phyloP scores from a whole-genome alignment of 805 yeast species.

The Candida dajiaensis region DNA sequence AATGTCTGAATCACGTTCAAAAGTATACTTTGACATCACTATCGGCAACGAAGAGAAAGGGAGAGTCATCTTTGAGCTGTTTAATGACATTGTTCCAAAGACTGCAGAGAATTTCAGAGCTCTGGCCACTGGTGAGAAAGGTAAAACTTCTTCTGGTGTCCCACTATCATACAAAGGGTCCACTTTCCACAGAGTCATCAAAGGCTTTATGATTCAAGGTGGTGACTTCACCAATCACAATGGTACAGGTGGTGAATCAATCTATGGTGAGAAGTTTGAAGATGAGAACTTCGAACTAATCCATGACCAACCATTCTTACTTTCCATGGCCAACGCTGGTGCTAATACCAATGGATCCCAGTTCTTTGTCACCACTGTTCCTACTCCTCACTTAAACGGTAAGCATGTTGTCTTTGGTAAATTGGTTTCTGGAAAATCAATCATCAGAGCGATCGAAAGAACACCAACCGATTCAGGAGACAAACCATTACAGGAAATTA shows the following conservation, averaged over 20 bases:
- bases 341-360: constrained; percentile 95
- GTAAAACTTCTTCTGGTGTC: constrained; percentile 52
- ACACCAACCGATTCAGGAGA: constrained; percentile 60
- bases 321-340: constrained; percentile 97
- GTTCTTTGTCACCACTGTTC: constrained; percentile 87
- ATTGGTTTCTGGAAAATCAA: constrained; percentile 74
- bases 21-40: constrained; percentile 73
- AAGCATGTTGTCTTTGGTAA: constrained; percentile 96
- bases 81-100: constrained; percentile 69
- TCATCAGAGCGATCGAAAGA: constrained; percentile 74
- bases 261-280: constrained; percentile 80
- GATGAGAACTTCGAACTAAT: constrained; percentile 78
- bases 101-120: constrained; percentile 89
- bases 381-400: constrained; percentile 91
- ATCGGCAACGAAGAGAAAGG: constrained; percentile 69
- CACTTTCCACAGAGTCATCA: constrained; percentile 89
- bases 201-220: constrained; percentile 89
- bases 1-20: constrained; percentile 31
- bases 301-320: constrained; percentile 80
- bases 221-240: constrained; percentile 78
- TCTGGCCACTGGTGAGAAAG: constrained; percentile 85
- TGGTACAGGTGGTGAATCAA: constrained; percentile 80
- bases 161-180: constrained; percentile 76
- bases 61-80: constrained; percentile 72
- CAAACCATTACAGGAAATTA: constrained; percentile 64